Percentiles rank a stretch among this genome's conserved stretches.
These are phyloP conservation scores for Sedum album DNA, from an alignment of 164 flowering plant genomes.

Conservation along the genomic window DNA sequence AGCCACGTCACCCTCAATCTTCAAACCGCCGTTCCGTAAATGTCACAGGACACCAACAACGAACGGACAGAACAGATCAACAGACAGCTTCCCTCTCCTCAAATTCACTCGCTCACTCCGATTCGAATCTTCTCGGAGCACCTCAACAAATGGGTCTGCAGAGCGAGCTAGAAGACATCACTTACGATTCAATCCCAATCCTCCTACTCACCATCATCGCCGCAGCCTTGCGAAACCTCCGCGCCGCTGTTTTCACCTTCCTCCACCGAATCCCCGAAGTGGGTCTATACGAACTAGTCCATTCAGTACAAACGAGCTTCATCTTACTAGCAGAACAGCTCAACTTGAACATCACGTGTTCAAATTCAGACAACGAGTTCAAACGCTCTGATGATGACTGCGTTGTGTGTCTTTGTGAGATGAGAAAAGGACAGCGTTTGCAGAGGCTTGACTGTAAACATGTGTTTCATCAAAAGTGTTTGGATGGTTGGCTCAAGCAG, in stretches of 20 bases:
- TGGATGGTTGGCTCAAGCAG: conserved; percentile 68
- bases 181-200: conserved; percentile 58
- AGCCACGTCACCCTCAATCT: not conserved
- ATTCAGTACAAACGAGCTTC: conserved; percentile 39
- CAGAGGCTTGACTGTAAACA: conserved; percentile 59
- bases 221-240: conserved; percentile 22
- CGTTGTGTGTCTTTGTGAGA: conserved; percentile 48
- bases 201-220: conserved; percentile 42
- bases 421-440: conserved; percentile 48
- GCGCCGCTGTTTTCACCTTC: conserved; percentile 14
- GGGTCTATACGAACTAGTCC: conserved; percentile 17
- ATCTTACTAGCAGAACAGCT: conserved; percentile 45
- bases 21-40: not conserved
- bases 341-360: conserved; percentile 26
- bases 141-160: no score
- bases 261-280: conserved; percentile 14
- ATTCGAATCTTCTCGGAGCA: no score
- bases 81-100: not conserved
- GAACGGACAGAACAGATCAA: not conserved
- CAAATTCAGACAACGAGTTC: conserved; percentile 16
- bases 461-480: conserved; percentile 60
- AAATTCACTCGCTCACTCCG: no score
- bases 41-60: not conserved
- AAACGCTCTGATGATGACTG: conserved; percentile 23
- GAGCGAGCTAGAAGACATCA: conserved; percentile 53